Evolutionary conservation across 2,329 filamentous ascomycete species (phyloP), one percentile per base, ranked within the genome.

Genomic region (Aspergillus sp.): DNA sequence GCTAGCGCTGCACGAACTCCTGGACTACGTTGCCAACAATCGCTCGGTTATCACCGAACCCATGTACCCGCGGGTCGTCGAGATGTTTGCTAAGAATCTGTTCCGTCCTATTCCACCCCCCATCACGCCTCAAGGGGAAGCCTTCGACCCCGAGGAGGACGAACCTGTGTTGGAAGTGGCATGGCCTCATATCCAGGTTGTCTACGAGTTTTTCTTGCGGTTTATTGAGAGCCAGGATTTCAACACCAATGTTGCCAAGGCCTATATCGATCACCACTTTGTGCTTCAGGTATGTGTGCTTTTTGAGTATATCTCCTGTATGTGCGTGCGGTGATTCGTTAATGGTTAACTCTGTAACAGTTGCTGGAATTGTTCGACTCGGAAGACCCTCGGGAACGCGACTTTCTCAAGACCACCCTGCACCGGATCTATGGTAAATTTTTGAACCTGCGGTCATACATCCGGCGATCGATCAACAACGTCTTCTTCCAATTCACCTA

Each of bases 401-500:
- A 98, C 67, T 98, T 98, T 67, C 75, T 98, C 56, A 98, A 98
- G 77, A 98, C 93, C 0, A 98, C 93, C 0, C 77, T 98, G 46
- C 93, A 98, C 71, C 83, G 93, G 52, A 98, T 98, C 65, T 98
- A 98, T 65, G 93, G 93, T 62, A 98, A 98, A 73, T 98, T 98
- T 71, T 79, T 98, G 59, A 98, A 98, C 67, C 77, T 98, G 52
- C 85, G 93, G 50, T 97, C 93, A 29, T 98, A 94, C 69, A 98
- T 98, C 63, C 81, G 93, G 63, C 83, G 93, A 60, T 98, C 93
- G 47, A 98, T 98, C 78, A 98, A 98, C 80, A 97, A 98, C 63
- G 93, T 98, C 59, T 98, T 98, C 74, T 98, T 98, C 78, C 93
- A 98, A 65, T 98, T 98, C 69, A 90, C 89, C 50, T 98, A 98